Evolutionary conservation across 495 filamentous ascomycete genomes (phyloP).

Genomic region (Penicillium arizonense): DNA sequence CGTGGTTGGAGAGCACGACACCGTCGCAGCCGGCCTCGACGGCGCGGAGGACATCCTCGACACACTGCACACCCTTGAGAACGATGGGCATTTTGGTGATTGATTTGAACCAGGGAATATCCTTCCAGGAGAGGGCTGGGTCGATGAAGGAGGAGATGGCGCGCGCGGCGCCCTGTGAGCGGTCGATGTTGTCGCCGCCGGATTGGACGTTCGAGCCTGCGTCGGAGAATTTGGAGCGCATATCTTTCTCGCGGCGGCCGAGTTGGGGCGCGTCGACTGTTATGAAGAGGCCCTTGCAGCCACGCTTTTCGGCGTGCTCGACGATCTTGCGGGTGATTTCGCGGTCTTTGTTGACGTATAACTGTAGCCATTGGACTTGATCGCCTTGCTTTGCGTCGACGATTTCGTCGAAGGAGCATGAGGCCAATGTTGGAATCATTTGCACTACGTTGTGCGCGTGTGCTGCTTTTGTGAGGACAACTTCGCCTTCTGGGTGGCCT

Average conservation of each 20-base stretch:
- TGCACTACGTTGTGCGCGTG: constrained; percentile 84
- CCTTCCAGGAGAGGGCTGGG: constrained; percentile 83
- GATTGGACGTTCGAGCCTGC: constrained; percentile 80
- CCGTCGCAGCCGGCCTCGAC: constrained; percentile 82
- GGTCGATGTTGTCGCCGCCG: constrained; percentile 66
- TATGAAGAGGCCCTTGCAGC: constrained; percentile 96
- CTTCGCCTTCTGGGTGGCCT: constrained; percentile 85
- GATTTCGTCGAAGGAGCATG: constrained; percentile 97
- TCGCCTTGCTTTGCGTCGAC: constrained; percentile 75
- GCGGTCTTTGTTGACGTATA: constrained; percentile 98
- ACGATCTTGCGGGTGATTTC: constrained; percentile 88
- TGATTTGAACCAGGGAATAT: constrained; percentile 89
- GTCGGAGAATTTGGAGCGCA: constrained; percentile 91
- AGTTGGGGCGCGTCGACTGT: constrained; percentile 97
- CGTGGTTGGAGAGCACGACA: constrained; percentile 96
- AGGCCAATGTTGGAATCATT: constrained; percentile 98
- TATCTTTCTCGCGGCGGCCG: constrained; percentile 90
- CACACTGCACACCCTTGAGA: constrained; percentile 93
- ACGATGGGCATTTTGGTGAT: constrained; percentile 97
- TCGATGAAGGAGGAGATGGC: constrained; percentile 96
- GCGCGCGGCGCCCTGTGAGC: constrained; percentile 85
- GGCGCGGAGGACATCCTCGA: constrained; percentile 89
- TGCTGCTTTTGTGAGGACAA: constrained; percentile 81
- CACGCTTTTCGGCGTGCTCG: constrained; percentile 83
- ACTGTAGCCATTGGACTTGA: constrained; percentile 94